Percentiles rank a stretch among this genome's conserved stretches.
Evolutionary conservation across 768 basidiomycete species (phyloP).

Genomic region (Flagelloscypha sp.): DNA sequence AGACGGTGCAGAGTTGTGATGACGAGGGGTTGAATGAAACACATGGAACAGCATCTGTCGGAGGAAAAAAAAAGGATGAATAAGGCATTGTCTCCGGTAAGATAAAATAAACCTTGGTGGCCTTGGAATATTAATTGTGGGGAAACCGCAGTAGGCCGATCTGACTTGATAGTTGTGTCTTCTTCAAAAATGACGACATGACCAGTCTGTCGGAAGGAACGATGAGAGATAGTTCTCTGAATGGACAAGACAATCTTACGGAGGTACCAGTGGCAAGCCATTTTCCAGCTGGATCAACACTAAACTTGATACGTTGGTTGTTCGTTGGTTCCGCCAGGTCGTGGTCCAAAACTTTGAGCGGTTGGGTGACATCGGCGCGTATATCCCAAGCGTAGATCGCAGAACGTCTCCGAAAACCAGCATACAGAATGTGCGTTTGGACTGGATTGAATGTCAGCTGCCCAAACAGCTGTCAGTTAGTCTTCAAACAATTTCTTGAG

Average conservation of each 20-base stretch:
- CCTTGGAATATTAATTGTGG: conserved; percentile 38
- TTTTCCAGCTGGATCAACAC: conserved; percentile 60
- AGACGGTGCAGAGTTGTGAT: conserved; percentile 51
- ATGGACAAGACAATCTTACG: conserved; percentile 1
- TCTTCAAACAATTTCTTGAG: not conserved
- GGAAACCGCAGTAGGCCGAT: conserved; percentile 7
- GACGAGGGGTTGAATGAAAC: conserved; percentile 64
- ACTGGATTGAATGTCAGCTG: conserved; percentile 78
- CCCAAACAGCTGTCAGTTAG: conserved; percentile 9
- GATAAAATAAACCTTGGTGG: conserved; percentile 42
- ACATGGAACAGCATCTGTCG: conserved; percentile 63
- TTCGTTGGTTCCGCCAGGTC: conserved; percentile 24
- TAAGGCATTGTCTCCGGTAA: not conserved
- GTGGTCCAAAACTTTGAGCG: conserved; percentile 27
- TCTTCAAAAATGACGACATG: conserved; percentile 47
- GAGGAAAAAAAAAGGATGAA: not conserved
- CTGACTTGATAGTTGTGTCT: conserved; percentile 8
- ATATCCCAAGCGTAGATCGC: conserved; percentile 74
- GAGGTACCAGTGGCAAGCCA: conserved; percentile 48
- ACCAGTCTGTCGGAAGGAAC: conserved; percentile 38
- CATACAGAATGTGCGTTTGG: conserved; percentile 65
- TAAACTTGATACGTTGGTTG: conserved; percentile 77
- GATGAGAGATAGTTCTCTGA: conserved; percentile 1
- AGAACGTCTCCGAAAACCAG: conserved; percentile 62
- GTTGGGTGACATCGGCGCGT: conserved; percentile 41